Base-by-base conservation (phyloP, 257 asterid genomes). In the Penstemon davidsonii region DNA sequence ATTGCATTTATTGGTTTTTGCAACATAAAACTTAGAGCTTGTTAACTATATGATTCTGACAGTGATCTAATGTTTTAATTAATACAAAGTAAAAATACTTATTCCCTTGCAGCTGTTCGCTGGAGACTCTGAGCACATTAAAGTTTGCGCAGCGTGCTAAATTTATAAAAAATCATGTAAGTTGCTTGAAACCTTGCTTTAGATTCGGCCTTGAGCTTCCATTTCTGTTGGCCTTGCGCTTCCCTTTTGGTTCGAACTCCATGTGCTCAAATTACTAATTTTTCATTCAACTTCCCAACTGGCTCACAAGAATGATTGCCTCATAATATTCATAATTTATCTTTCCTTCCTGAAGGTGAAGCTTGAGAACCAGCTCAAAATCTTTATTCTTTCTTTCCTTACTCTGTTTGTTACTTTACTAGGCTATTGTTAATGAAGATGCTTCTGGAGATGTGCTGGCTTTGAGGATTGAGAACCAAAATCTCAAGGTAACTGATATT, bases 111-210 rank as follows among this genome's bases (percentile, higher is more conserved):
- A 87, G 96, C 79, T 85, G 88, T 73, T 82, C 96, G 6, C 76
- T 89, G 57, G 95, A 89, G 87, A 89, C 96, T 55, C 76, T 89
- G 81, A 85, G 95, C 86, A 89, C 96, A 25, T 64, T 89, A 83
- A 89, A 89, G 88, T 89, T 89, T 78, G 95, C 96, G 8, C 96
- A 87, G 72, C 96, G 96, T 67, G 95, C 95, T 73, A 89, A 89
- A 73, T 87, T 80, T 75, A 87, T 89, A 40, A 89, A 89, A 69
- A 89, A 89, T 76, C 89, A 89, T 81, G 95, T 89, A 84, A 70
- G 84, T 61, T 25, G 10, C 51, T 25, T 25, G 33, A 25, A 25
- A 2, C 33, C 33, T 25, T 25, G 33, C 33, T 25, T 25, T 25
- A 25, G 33, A 25, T 25, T 25, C 2, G 33, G 63, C 25, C 64